Evolutionary conservation across 306 rosid species (phyloP), one percentile per base, ranked within the genome.

Genomic region (Macrotyloma uniflorum): DNA sequence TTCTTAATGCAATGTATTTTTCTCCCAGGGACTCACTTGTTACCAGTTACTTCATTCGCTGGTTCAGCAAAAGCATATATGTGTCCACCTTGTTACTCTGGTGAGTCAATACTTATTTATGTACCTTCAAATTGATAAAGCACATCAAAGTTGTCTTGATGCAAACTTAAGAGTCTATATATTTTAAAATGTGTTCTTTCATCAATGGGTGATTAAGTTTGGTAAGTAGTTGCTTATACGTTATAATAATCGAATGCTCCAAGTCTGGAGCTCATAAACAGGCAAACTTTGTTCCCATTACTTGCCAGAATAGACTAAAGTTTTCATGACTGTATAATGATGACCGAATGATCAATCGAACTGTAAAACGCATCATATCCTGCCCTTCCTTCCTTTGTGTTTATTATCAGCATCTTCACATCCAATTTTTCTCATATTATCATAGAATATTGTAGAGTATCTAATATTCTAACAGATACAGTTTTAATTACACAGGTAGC

Each of bases 1-100:
- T 63, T 76, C 23, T 62, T 47, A 69, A 75, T 71, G 40, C 26
- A 75, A 67, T 62, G 19, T 81, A 82, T 72, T 67, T 80, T 79
- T 38, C 80, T 50, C 36, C 20, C 89, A 95, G 98, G 93, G 86
- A 16, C 84, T 92, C 58, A 91, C 97, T 43, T 95, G 98, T 77
- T 75, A 78, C 89, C 96, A 86, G 80, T 87, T 92, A 82, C 93
- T 92, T 79, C 92, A 85, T 80, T 86, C 98, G 5, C 89, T 95
- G 72, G 97, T 95, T 87, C 97, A 73, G 86, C 95, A 82, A 75
- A 95, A 88, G 81, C 91, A 88, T 86, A 89, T 92, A 72, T 92
- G 98, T 79, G 76, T 83, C 76, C 92, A 92, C 70, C 97, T 95
- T 80, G 90, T 91, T 83, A 76, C 90, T 26, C 84, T 95, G 94